Base-by-base conservation (phyloP, 805 yeast genomes). In the Candida coleopterorum region DNA sequence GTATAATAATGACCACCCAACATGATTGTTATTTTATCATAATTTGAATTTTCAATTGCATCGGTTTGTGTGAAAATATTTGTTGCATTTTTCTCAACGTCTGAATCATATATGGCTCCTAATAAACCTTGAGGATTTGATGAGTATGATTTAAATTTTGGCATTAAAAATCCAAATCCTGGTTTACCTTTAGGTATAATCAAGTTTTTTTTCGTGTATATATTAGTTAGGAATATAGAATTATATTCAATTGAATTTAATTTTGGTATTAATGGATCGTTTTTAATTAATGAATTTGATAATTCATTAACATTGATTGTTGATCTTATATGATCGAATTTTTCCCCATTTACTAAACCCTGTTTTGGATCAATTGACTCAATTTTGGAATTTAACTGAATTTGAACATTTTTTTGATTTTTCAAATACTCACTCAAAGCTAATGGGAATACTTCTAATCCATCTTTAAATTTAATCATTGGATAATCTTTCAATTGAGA, bases 101-200 rank as follows among this genome's bases (percentile, higher is more conserved):
- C 87, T 1, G 96, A 85, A 56, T 90, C 97, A 60, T 82, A 90
- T 14, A 93, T 87, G 5, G 87, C 86, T 3, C 98, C 98, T 21
- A 90, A 64, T 11, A 88, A 60, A 14, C 36, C 42, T 30, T 30
- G 37, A 18, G 39, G 74, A 66, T 32, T 77, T 78, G 3, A 72
- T 67, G 44, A 80, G 79, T 29, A n/a, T 5, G 46, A 33, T 41
- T 68, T 65, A 6, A 49, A 37, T 37, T 52, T 51, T 2, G 98
- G 98, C 8, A 89, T 83, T 32, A 90, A 69, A 48, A 83, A 86
- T 2, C 98, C 98, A 68, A 90, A 90, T 25, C 97, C 95, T 40
- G 72, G 68, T 22, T 62, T 55, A 8, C 56, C 46, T 17, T 46
- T 37, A 2, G 68, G 70, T 14, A 62, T 56, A n/a, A n/a, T n/a